Evolutionary conservation across 1,284 basidiomycete genomes (phyloP), one percentile per base, ranked within the genome.

Genomic region (Melampsora americana): DNA sequence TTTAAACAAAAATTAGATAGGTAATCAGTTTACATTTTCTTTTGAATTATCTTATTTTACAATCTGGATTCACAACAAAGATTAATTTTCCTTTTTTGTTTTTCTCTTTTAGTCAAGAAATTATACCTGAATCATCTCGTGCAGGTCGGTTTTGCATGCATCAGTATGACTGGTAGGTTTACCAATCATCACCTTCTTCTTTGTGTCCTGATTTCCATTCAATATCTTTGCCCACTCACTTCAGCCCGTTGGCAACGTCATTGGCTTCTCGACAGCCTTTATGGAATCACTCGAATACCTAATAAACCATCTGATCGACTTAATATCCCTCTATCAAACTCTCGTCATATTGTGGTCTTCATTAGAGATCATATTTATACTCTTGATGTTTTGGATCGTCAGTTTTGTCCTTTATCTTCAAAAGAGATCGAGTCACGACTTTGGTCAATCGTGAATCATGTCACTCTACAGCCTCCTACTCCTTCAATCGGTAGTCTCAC

Each of bases 1-100:
- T 95, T 93, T 85, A 93, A 91, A 82, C 86, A 87, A 46, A 79
- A 77, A 86, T 86, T 94, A 59, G 86, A 88, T 77, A 85, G 85
- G 92, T 85, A 53, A 44, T 5, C 6, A 53, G 86, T 85, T 66
- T 83, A 87, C 80, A 84, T 86, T 78, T 84, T 87, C 66, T 83
- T 85, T 65, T 86, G 86, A 61, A 86, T 87, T 78, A 82, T 84
- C 18, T 85, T n/a, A n/a, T n/a, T n/a, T n/a, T n/a, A n/a, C n/a
- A n/a, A n/a, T n/a, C n/a, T n/a, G n/a, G n/a, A n/a, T n/a, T n/a
- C n/a, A n/a, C n/a, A n/a, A n/a, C n/a, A n/a, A n/a, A n/a, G n/a
- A n/a, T n/a, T n/a, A n/a, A n/a, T n/a, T n/a, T n/a, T n/a, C n/a
- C n/a, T n/a, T n/a, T n/a, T n/a, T n/a, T n/a, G n/a, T n/a, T n/a